phyloP scores from a whole-genome alignment of 2,329 filamentous ascomycete species.

The Amylocarpus encephaloides region DNA sequence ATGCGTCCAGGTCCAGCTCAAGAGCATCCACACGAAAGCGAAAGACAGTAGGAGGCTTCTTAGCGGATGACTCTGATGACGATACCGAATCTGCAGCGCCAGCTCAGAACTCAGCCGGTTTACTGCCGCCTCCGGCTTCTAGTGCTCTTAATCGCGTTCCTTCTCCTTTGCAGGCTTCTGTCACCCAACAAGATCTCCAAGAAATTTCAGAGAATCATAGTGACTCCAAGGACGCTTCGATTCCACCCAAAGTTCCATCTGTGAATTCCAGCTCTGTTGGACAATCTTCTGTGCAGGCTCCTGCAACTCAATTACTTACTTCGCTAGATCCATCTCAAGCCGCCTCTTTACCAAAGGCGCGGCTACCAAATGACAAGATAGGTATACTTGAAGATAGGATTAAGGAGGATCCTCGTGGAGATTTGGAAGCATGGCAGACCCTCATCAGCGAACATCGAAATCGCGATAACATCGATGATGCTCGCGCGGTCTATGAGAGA shows the following conservation, averaged over 20 bases:
- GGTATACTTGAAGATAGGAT: conserved; percentile 74
- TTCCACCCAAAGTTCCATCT: conserved; percentile 21
- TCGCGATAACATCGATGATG: conserved; percentile 75
- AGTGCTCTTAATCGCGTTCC: conserved; percentile 26
- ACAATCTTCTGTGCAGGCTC: conserved; percentile 19
- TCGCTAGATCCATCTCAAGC: conserved; percentile 22
- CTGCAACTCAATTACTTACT: conserved; percentile 23
- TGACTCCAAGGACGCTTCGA: conserved; percentile 23
- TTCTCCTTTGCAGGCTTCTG: conserved; percentile 29
- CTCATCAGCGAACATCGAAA: conserved; percentile 80
- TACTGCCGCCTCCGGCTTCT: conserved; percentile 23
- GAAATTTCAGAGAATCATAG: conserved; percentile 24
- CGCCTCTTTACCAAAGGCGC: conserved; percentile 29
- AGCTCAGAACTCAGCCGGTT: conserved; percentile 16
- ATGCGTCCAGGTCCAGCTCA: conserved; percentile 29
- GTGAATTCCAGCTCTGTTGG: conserved; percentile 23
- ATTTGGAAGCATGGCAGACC: conserved; percentile 84
- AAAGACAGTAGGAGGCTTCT: conserved; percentile 32
- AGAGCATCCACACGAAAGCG: conserved; percentile 29
- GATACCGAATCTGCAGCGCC: conserved; percentile 28
- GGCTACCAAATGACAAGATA: conserved; percentile 32
- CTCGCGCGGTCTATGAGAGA: conserved; percentile 72
- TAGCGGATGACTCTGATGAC: conserved; percentile 34
- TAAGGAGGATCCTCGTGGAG: conserved; percentile 85
- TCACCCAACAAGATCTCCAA: conserved; percentile 24